phyloP scores from a whole-genome alignment of 1,284 basidiomycete species.

The Cystobasidium slooffiae region DNA sequence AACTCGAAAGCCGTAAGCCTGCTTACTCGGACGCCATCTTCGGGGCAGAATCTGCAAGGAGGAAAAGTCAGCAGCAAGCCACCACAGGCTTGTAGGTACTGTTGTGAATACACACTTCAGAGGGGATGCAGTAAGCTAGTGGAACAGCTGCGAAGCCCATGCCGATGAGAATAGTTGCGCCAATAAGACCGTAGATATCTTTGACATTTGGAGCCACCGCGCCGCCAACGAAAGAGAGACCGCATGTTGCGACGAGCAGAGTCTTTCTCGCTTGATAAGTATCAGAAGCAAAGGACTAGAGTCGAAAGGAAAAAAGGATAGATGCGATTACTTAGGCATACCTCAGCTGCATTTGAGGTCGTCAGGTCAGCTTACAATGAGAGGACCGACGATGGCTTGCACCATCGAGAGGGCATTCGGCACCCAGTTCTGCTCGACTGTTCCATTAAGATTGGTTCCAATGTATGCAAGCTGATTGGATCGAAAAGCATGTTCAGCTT shows the following conservation, averaged over 20 bases:
- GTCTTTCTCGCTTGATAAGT: slow-evolving; percentile 27
- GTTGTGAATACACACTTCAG: not conserved
- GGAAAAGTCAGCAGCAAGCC: not conserved
- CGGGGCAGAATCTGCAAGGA: slow-evolving; percentile 22
- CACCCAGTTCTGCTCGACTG: slow-evolving; percentile 13
- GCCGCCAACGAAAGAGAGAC: slow-evolving; percentile 5
- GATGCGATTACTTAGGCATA: too few relatives aligned
- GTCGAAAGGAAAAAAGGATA: too few relatives aligned
- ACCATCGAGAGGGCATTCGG: slow-evolving; percentile 15
- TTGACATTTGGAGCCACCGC: slow-evolving; percentile 2
- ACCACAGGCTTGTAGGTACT: not conserved
- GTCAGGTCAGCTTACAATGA: not conserved
- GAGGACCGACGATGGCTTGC: slow-evolving; percentile 7
- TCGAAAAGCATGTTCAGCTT: not conserved
- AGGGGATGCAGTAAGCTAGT: slow-evolving; percentile 27
- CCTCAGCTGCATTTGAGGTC: not conserved
- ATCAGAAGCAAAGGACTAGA: slow-evolving; percentile 21
- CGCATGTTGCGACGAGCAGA: not conserved
- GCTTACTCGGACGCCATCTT: slow-evolving; percentile 26
- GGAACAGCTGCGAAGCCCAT: slow-evolving; percentile 25
- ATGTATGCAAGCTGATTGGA: not conserved
- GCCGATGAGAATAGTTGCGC: slow-evolving; percentile 22
- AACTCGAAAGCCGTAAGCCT: not conserved
- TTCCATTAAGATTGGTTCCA: not conserved
- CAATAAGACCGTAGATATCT: slow-evolving; percentile 14